phyloP scores from a whole-genome alignment of 2,329 filamentous ascomycete species.

The Paradendryphiella salina region DNA sequence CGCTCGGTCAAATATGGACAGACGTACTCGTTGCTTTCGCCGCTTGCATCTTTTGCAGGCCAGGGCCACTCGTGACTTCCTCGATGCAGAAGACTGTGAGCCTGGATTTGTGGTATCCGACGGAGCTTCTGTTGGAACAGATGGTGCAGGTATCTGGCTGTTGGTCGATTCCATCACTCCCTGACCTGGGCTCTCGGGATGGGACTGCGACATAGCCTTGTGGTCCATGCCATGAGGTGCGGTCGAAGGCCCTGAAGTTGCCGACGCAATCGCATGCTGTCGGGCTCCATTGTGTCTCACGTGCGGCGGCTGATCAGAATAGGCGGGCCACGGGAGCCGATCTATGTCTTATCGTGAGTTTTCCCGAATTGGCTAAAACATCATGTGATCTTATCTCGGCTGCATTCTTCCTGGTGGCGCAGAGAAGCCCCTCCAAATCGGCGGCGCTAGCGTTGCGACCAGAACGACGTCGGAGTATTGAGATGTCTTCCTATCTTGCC shows the following conservation, averaged over 20 bases:
- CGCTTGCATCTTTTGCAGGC: constrained; percentile 35
- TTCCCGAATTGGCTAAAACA: background rate
- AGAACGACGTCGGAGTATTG: constrained; percentile 1
- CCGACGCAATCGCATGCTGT: background rate
- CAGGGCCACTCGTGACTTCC: constrained; percentile 28
- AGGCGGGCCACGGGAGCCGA: constrained; percentile 7
- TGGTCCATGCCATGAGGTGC: constrained; percentile 3
- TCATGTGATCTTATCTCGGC: constrained; percentile 11
- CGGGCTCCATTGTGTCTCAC: constrained; percentile 3
- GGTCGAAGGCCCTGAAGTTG: constrained; percentile 1
- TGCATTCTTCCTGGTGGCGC: background rate
- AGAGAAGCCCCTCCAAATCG: background rate
- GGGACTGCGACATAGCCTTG: constrained; percentile 10
- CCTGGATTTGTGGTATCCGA: constrained; percentile 5
- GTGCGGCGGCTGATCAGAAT: background rate
- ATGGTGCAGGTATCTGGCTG: background rate
- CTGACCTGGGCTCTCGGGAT: constrained; percentile 2
- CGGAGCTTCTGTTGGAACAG: constrained; percentile 10
- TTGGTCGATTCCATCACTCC: background rate
- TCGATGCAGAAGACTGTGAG: constrained; percentile 8
- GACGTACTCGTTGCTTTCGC: constrained; percentile 32
- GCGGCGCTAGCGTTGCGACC: background rate
- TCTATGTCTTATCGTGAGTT: constrained; percentile 5
- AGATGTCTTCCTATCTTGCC: constrained; percentile 1
- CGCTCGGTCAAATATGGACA: background rate